Base-by-base conservation (phyloP, 2,329 filamentous ascomycete genomes). In the Ascochyta koolunga region DNA sequence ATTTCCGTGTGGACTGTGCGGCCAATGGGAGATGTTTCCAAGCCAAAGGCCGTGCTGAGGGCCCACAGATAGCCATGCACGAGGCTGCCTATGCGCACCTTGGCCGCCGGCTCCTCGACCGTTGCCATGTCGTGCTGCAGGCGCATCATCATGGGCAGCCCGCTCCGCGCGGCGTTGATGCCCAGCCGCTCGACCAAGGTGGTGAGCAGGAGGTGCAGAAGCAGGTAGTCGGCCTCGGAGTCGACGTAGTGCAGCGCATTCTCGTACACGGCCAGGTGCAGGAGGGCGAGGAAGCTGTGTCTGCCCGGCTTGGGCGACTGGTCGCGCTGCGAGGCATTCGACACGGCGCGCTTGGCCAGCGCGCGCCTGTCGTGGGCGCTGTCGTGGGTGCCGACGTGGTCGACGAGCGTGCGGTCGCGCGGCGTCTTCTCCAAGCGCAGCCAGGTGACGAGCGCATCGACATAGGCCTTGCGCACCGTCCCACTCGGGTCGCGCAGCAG, bases 191-290 rank as follows among this genome's bases (percentile, higher is more conserved):
- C 82, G 8, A 91, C 83, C n/a, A 96, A 80, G 50, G 85, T 90
- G 10, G 85, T 80, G 32, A 96, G 82, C 10, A 97, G 80, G 3
- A 91, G 80, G 68, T 96, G 91, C 8, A 96, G 79, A 13, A 96
- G 77, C 24, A 91, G 77, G 25, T 96, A 83, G 64, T 96, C 91
- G 0, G 85, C 81, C 58, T 95, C 89, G 38, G 83, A 87, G 36
- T 77, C 73, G 19, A 72, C 68, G 15, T 67, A 70, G 64, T 95
- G 89, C 19, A 93, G 77, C 7, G 90, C 89, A 62, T 90, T 90
- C 71, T 98, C 93, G 73, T 96, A 97, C n/a, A 95, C 83, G 43
- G 89, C 88, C 38, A 97, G 81, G 75, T 97, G 93, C 3, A 98
- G 79, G 3, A 96, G 80, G 48, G 91, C 85, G 42, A 97, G 76